Evolutionary conservation across 192 early-diverging fungal species (phyloP), one percentile per base, ranked within the genome.

Genomic region (Chytriomyces hyalinus): DNA sequence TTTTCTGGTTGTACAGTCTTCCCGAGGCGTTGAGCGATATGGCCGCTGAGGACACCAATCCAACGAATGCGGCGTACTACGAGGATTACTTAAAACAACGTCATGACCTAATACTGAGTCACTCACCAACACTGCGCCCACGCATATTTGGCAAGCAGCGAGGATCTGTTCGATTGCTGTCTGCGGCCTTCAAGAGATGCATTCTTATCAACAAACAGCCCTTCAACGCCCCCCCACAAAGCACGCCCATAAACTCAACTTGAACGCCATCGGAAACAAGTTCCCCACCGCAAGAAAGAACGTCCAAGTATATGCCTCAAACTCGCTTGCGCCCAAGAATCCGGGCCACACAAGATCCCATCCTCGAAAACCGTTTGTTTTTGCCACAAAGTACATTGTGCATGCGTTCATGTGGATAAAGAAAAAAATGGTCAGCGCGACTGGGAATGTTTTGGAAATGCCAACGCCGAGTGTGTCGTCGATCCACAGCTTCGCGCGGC

Each of bases 1-100:
- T 59, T 65, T 80, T 80, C 36, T 80, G 65, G 36, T 76, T 61
- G 53, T 80, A 79, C 0, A 79, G 53, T 36, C 61, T 65, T 1
- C 72, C 74, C 6, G 78, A 79, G 8, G 80, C 48, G 48, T 79
- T 67, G 20, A 70, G 45, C 4, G 79, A 63, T 1, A 66, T 67
- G 6, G 62, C 64, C 1, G 73, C 53, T 3, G 75, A 78, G 6
- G 78, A 77, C 6, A 75, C 60, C 17, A 28, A 77, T n/a, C 74
- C 78, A 5, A 70, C 64, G 46, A 78, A 61, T 24, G 28, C 51
- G 28, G 76, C 76, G 61, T 84, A 81, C 62, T 36, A 4, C 36
- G 4, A 36, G 36, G 36, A 36, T 36, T 36, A 36, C 0, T 36
- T 36, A 36, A 36, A 2, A 36, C 4, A 36, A 4, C 36, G 36